Percentiles rank a stretch among this genome's conserved stretches.
phyloP scores from a whole-genome alignment of 2,329 filamentous ascomycete species.

The Alternaria gansuensis region DNA sequence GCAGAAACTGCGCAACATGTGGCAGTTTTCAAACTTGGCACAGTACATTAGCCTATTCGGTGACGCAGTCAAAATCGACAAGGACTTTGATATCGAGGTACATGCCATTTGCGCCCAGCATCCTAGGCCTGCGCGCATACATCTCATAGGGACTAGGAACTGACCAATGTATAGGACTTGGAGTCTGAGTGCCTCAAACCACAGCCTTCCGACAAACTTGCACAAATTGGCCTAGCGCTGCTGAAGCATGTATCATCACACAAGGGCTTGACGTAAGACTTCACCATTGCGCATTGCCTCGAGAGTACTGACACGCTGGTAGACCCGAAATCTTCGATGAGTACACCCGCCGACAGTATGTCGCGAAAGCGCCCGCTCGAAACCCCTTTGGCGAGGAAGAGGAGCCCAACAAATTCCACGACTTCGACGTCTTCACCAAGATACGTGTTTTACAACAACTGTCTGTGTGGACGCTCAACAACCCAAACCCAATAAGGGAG shows the following conservation, averaged over 20 bases:
- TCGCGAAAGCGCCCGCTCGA: constrained; percentile 76
- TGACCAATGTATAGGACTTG: constrained; percentile 70
- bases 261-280: constrained; percentile 83
- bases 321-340: constrained; percentile 92
- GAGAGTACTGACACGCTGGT: constrained; percentile 28
- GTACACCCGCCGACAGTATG: constrained; percentile 87
- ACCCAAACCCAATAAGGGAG: constrained; percentile 85
- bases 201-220: constrained; percentile 72
- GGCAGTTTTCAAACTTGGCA: constrained; percentile 93
- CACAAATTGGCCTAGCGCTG: constrained; percentile 83
- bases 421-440: constrained; percentile 85
- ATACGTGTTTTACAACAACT: constrained; percentile 85
- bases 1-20: constrained; percentile 81
- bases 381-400: constrained; percentile 90
- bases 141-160: constrained; percentile 26
- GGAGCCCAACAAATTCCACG: constrained; percentile 74
- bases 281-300: constrained; percentile 3
- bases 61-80: constrained; percentile 85
- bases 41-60: constrained; percentile 96
- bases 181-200: constrained; percentile 88
- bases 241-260: constrained; percentile 95
- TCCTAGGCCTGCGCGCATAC: constrained; percentile 24
- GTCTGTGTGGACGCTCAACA: constrained; percentile 86
- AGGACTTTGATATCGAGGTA: constrained; percentile 91
- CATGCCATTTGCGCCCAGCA: constrained; percentile 35